Percentiles rank a stretch among this genome's conserved stretches.
Evolutionary conservation across 257 asterid species (phyloP).

Genomic region (Solanum stenotomum): DNA sequence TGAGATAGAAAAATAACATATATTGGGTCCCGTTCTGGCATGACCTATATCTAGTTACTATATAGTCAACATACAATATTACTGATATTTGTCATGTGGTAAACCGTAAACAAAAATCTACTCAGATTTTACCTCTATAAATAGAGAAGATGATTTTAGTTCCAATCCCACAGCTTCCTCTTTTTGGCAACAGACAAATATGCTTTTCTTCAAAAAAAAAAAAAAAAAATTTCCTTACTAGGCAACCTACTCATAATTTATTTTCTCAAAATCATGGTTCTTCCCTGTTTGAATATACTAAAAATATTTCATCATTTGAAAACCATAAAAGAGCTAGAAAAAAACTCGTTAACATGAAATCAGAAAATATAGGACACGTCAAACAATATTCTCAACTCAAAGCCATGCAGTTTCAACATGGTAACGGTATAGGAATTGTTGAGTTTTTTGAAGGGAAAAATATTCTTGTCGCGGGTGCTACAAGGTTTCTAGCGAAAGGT

Average conservation of each 20-base stretch:
- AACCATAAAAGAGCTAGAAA: background rate
- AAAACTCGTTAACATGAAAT: background rate
- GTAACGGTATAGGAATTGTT: slow-evolving; percentile 42
- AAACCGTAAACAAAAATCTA: background rate
- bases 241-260: background rate
- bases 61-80: background rate
- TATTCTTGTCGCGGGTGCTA: slow-evolving; percentile 48
- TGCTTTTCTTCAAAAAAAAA: background rate
- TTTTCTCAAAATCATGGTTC: background rate
- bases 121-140: background rate
- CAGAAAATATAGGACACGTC: background rate
- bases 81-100: background rate
- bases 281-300: background rate
- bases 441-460: slow-evolving; percentile 36
- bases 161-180: background rate
- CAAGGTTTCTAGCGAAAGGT: no score
- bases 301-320: background rate
- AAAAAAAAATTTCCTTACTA: background rate
- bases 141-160: background rate
- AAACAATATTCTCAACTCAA: background rate
- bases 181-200: background rate
- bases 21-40: no score
- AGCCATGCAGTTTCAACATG: background rate
- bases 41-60: no score
- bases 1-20: no score